Evolutionary conservation across 192 early-diverging fungal species (phyloP).

Genomic region (Backusella liffmaniae): DNA sequence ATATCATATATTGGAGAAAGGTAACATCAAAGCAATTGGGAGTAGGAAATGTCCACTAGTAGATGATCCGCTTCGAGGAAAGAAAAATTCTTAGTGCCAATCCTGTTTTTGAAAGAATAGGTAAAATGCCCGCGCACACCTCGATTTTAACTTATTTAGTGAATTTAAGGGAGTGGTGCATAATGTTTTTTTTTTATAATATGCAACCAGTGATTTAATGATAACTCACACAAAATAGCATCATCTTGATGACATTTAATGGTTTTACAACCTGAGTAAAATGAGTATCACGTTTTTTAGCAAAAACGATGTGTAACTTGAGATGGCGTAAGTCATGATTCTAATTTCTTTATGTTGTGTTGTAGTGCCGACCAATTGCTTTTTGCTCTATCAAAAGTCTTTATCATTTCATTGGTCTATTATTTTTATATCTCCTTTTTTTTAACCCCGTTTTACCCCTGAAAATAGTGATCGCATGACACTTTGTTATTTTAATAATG

Average conservation of each 20-base stretch:
- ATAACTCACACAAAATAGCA: background rate
- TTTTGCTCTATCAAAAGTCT: background rate
- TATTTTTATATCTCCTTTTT: background rate
- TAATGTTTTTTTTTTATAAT: background rate
- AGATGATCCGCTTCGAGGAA: constrained; percentile 64
- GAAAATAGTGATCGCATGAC: background rate
- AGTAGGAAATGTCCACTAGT: constrained; percentile 70
- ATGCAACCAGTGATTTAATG: background rate
- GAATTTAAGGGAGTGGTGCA: no score
- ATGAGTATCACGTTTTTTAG: background rate
- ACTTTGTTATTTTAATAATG: background rate
- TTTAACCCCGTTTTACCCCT: background rate
- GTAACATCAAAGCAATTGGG: constrained; percentile 7
- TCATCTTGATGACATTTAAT: background rate
- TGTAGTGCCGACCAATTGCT: background rate
- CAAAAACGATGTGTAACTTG: background rate
- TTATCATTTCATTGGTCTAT: background rate
- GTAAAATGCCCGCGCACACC: no score
- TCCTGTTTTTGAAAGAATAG: constrained; percentile 47
- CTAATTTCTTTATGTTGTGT: background rate
- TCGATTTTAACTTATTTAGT: no score
- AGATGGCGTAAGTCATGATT: background rate
- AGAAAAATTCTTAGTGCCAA: constrained; percentile 47
- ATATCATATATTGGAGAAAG: no score
- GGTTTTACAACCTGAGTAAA: constrained; percentile 1